A percentile compares a stretch with the other conserved stretches of the same genome.
Evolutionary conservation across 2,329 filamentous ascomycete species (phyloP).

Genomic region (Colletotrichum sp.): DNA sequence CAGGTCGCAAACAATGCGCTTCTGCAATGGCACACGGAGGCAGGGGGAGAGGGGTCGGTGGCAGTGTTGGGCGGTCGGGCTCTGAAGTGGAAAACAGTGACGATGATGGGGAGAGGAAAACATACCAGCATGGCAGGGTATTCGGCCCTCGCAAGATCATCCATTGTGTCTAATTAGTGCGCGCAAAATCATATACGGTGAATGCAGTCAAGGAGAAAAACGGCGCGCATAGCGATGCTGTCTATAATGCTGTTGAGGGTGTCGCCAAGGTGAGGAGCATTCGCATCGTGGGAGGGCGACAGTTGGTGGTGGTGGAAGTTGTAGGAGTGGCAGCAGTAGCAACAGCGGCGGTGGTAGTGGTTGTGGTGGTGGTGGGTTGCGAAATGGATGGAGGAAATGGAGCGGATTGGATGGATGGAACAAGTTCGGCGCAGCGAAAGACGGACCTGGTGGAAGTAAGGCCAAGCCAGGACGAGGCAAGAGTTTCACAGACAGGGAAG

Average conservation of each 20-base stretch:
- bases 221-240: conserved; percentile 23
- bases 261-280: conserved; percentile 20
- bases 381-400: conserved; percentile 5
- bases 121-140: conserved; percentile 92
- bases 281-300: conserved; percentile 12
- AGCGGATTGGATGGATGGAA: conserved; percentile 9
- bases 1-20: conserved; percentile 17
- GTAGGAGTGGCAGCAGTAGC: not conserved
- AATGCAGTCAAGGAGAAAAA: conserved; percentile 17
- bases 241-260: conserved; percentile 17
- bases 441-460: not conserved
- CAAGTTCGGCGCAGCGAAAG: not conserved
- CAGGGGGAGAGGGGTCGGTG: not conserved
- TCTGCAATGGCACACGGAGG: not conserved
- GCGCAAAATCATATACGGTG: conserved; percentile 18
- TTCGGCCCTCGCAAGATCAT: conserved; percentile 81
- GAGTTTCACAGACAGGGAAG: conserved; percentile 2
- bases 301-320: not conserved
- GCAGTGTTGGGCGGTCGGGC: not conserved
- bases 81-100: not conserved
- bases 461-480: not conserved
- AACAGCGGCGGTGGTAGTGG: not conserved
- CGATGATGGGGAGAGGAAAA: not conserved
- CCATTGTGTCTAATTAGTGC: conserved; percentile 54
- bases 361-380: not conserved